These are phyloP conservation scores for Ampelocalamus luodianensis DNA, from an alignment of 176 grass and related monocot species.

Conservation along the genomic window DNA sequence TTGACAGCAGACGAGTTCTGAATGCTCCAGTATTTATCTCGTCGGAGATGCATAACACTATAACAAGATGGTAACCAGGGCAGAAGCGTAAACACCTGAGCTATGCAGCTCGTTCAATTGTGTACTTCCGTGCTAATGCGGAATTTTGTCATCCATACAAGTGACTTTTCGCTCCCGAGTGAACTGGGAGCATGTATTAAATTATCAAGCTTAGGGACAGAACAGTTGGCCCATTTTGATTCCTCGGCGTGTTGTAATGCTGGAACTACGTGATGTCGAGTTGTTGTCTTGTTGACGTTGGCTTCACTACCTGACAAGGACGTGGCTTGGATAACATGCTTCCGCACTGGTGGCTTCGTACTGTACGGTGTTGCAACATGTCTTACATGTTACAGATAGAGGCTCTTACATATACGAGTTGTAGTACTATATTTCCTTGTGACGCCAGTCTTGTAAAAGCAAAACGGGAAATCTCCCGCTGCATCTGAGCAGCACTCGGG, in stretches of 20 bases:
- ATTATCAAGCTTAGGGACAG: background rate
- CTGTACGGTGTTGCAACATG: background rate
- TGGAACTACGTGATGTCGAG: background rate
- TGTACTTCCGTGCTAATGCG: background rate
- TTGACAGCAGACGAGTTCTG: slow-evolving; percentile 3
- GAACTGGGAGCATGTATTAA: slow-evolving; percentile 10
- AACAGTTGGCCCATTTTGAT: slow-evolving; percentile 22
- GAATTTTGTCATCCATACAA: slow-evolving; percentile 2
- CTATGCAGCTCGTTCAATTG: background rate
- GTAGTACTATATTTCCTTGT: background rate
- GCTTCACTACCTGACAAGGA: background rate
- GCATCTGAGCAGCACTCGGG: background rate
- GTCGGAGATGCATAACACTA: no score
- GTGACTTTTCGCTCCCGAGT: background rate
- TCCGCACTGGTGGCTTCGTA: background rate
- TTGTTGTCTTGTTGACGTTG: background rate
- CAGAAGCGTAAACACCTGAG: background rate
- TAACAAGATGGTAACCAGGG: background rate
- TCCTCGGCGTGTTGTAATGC: background rate
- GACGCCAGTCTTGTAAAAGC: background rate
- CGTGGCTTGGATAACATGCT: background rate
- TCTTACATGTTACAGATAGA: no score
- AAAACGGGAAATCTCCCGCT: background rate
- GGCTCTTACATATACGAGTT: no score
- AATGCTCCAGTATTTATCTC: background rate